Percentiles rank a stretch among this genome's conserved stretches.
Conservation (phyloP, 257 asterid genomes). For the Solanum rostratum region DNA sequence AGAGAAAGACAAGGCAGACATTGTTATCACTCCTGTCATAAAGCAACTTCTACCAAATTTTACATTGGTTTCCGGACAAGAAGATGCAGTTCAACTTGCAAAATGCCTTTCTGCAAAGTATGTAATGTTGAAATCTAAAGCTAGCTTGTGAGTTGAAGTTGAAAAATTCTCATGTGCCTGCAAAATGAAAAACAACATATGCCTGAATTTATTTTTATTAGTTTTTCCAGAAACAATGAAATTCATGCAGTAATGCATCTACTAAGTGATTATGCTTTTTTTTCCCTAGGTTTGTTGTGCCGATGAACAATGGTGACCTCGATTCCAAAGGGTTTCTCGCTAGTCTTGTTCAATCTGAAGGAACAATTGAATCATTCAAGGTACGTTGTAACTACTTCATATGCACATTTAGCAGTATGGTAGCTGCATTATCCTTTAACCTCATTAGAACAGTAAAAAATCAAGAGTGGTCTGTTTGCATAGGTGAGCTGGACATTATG, state of each 20-base stretch:
- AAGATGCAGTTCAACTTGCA: constrained; percentile 37
- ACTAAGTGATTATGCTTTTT: not conserved
- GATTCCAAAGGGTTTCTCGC: constrained; percentile 75
- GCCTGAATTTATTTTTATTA: not conserved
- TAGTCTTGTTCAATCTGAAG: constrained; percentile 37
- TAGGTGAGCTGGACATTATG: not conserved
- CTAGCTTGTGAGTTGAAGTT: not conserved
- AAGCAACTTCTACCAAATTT: constrained; percentile 72
- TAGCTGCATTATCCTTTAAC: not conserved
- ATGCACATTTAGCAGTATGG: not conserved
- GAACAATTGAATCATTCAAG: constrained; percentile 79
- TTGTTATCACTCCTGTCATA: constrained; percentile 74
- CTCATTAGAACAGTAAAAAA: not conserved
- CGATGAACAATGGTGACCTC: constrained; percentile 86
- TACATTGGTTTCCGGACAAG: constrained; percentile 41
- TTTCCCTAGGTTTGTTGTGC: constrained; percentile 47
- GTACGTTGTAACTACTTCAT: constrained; percentile 11
- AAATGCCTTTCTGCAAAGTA: constrained; percentile 67
- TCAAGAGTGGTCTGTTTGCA: not conserved
- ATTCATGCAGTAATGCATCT: not conserved
- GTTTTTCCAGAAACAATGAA: not conserved
- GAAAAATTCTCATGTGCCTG: not conserved
- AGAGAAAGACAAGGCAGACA: constrained; percentile 52
- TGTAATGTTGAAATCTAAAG: not conserved
- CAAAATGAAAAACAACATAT: not conserved